A percentile compares a stretch with the other conserved stretches of the same genome.
These are phyloP conservation scores for Sequoia sempervirens DNA, from an alignment of 75 land plant genomes.

Conservation along the genomic window DNA sequence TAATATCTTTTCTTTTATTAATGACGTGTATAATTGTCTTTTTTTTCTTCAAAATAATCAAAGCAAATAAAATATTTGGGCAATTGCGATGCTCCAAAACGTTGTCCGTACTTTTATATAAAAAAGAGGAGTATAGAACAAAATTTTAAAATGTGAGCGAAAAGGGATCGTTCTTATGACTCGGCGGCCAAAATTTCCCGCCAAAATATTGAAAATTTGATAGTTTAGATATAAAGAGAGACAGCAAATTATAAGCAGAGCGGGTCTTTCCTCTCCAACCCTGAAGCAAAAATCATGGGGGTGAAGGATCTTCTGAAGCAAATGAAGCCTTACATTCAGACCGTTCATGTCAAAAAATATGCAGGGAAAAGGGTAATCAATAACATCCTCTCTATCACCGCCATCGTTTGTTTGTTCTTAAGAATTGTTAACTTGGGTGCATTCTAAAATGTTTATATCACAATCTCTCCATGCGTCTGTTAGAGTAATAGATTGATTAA, in stretches of 20 bases:
- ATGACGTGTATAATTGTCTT: too few species aligned
- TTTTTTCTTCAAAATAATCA: too few species aligned
- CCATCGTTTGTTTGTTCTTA: neutral
- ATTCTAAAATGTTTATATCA: neutral
- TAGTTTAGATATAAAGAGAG: neutral
- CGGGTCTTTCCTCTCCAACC: neutral
- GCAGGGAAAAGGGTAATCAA: conserved; percentile 58
- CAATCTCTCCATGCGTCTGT: neutral
- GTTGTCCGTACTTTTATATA: too few species aligned
- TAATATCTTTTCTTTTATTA: too few species aligned
- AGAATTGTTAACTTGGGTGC: neutral
- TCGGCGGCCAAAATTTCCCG: neutral
- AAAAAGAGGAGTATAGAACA: too few species aligned
- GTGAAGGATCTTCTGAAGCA: conserved; percentile 66
- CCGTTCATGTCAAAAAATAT: conserved; percentile 70
- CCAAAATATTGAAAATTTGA: neutral
- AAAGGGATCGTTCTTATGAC: neutral
- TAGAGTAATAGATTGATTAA: neutral
- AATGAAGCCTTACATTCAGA: conserved; percentile 64
- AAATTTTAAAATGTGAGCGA: too few species aligned
- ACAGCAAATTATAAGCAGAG: neutral
- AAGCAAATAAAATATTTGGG: too few species aligned
- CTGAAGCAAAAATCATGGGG: conserved; percentile 41
- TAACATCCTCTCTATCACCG: neutral
- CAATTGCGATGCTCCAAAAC: too few species aligned